Evolutionary conservation across 2,329 filamentous ascomycete species (phyloP).

Genomic region (Leptographium galeiforme): DNA sequence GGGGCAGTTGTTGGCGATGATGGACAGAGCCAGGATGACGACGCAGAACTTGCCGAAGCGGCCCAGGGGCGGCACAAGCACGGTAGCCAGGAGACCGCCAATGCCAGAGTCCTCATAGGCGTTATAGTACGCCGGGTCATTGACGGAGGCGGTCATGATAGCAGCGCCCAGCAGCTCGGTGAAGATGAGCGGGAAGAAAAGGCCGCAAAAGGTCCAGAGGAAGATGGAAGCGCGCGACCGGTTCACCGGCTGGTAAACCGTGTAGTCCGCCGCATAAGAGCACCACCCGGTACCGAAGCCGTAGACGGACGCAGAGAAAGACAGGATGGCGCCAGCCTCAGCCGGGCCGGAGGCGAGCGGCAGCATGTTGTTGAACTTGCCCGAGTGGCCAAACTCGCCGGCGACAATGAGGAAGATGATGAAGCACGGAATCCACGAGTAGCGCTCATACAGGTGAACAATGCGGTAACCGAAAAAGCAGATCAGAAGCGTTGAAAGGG

Average conservation of each 20-base stretch:
- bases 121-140: conserved; percentile 40
- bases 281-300: conserved; percentile 58
- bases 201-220: conserved; percentile 52
- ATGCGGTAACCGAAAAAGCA: conserved; percentile 65
- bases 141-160: conserved; percentile 48
- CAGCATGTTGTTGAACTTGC: conserved; percentile 30
- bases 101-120: conserved; percentile 23
- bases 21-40: conserved; percentile 29
- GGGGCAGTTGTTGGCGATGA: conserved; percentile 30
- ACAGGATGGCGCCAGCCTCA: conserved; percentile 43
- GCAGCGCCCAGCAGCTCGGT: conserved; percentile 61
- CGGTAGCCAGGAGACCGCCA: conserved; percentile 32
- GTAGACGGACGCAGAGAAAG: conserved; percentile 53
- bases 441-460: conserved; percentile 66
- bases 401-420: conserved; percentile 38
- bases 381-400: conserved; percentile 23
- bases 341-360: conserved; percentile 39
- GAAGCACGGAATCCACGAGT: conserved; percentile 53
- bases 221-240: conserved; percentile 46
- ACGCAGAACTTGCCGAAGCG: conserved; percentile 34
- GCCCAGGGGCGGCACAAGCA: conserved; percentile 27
- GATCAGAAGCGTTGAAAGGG: conserved; percentile 51
- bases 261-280: conserved; percentile 42
- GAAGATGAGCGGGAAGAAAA: conserved; percentile 60
- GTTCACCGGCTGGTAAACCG: conserved; percentile 37